These are phyloP conservation scores for Chrysosporium keratinophilum DNA, from an alignment of 2,329 filamentous ascomycete genomes.

Conservation along the genomic window DNA sequence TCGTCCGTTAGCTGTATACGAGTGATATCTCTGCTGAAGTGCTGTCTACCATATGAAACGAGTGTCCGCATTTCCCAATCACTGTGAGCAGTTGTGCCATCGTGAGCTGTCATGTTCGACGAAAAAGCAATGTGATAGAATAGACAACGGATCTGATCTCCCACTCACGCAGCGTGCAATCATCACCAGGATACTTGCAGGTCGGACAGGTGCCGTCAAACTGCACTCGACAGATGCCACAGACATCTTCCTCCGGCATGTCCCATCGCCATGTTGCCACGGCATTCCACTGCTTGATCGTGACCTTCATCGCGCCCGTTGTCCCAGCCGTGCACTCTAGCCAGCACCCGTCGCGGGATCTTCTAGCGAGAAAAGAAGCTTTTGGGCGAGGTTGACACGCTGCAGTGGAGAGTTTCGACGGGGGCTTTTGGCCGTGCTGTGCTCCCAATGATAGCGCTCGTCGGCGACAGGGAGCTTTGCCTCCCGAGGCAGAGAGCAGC, in stretches of 20 bases:
- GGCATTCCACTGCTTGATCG: conserved; percentile 82
- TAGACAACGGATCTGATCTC: too few species aligned
- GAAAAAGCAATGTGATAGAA: background rate
- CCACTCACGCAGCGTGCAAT: conserved; percentile 73
- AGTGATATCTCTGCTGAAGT: background rate
- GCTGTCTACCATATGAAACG: conserved; percentile 77
- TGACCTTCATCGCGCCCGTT: conserved; percentile 68
- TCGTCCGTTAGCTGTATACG: conserved; percentile 7
- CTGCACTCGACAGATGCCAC: conserved; percentile 94
- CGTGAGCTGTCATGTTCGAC: background rate
- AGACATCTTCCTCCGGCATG: conserved; percentile 93
- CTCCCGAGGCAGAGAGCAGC: background rate
- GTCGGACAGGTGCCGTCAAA: conserved; percentile 97
- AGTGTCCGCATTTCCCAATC: conserved; percentile 92
- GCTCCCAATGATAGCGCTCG: background rate
- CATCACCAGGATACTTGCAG: conserved; percentile 95
- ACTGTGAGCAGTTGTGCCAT: conserved; percentile 57
- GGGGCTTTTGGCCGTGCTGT: background rate
- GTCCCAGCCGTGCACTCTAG: background rate
- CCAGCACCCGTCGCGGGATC: background rate
- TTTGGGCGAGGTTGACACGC: background rate
- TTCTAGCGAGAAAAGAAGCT: conserved; percentile 6
- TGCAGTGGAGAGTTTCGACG: conserved; percentile 5
- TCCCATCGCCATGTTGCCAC: conserved; percentile 98
- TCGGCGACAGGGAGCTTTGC: background rate